phyloP scores from a whole-genome alignment of 1,284 basidiomycete genomes.

The Ganoderma meredithae region DNA sequence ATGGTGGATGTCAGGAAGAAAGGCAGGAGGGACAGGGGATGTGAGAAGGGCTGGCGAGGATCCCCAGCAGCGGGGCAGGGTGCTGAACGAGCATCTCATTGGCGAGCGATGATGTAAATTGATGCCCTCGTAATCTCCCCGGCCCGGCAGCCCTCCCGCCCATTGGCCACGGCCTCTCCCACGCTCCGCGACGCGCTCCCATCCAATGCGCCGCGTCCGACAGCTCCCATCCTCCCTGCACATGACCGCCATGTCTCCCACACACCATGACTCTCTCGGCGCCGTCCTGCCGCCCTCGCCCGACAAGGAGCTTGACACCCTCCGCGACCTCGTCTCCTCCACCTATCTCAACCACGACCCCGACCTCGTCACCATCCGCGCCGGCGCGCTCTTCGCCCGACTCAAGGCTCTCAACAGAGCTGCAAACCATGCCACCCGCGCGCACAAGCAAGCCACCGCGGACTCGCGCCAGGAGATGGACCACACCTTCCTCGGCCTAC shows the following conservation, averaged over 20 bases:
- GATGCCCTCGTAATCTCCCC: conserved; percentile 25
- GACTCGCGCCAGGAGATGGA: conserved; percentile 83
- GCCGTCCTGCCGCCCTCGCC: conserved; percentile 38
- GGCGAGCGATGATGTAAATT: conserved; percentile 33
- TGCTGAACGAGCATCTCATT: conserved; percentile 31
- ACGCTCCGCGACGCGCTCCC: conserved; percentile 22
- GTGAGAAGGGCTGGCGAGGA: conserved; percentile 10
- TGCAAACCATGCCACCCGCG: conserved; percentile 73
- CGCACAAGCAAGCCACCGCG: conserved; percentile 75
- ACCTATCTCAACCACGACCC: conserved; percentile 55
- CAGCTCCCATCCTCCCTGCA: conserved; percentile 19
- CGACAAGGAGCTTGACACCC: conserved; percentile 63
- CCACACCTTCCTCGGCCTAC: conserved; percentile 80
- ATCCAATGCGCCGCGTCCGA: conserved; percentile 14
- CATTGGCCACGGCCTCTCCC: conserved; percentile 26
- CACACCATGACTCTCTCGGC: conserved; percentile 24
- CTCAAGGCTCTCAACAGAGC: conserved; percentile 78
- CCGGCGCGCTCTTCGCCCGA: conserved; percentile 75
- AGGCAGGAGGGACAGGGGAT: conserved; percentile 16
- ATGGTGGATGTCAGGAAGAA: conserved; percentile 22
- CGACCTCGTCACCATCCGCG: conserved; percentile 62
- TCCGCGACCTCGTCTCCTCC: conserved; percentile 66
- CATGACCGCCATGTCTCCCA: conserved; percentile 35
- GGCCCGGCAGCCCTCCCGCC: conserved; percentile 25
- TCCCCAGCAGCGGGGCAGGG: conserved; percentile 4